A percentile compares a stretch with the other conserved stretches of the same genome.
phyloP scores from a whole-genome alignment of 1,284 basidiomycete genomes.

The Pseudozyma tsukubaensis region DNA sequence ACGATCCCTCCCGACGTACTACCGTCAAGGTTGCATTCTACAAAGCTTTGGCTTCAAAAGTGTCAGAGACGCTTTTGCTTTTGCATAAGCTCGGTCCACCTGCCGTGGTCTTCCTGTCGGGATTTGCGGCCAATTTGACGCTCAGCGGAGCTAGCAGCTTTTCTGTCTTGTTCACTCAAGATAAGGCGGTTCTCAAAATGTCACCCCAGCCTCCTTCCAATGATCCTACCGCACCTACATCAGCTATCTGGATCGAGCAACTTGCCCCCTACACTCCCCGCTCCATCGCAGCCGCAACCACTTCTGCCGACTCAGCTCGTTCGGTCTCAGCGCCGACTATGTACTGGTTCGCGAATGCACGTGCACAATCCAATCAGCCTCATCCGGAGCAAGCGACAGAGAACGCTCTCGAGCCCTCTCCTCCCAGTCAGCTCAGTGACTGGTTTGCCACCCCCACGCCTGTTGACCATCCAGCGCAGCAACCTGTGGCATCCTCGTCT shows the following conservation, averaged over 20 bases:
- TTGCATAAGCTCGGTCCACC: constrained; percentile 26
- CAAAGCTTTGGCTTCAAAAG: constrained; percentile 16
- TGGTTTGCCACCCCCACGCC: constrained; percentile 48
- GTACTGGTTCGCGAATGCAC: not conserved
- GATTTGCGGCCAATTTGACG: constrained; percentile 26
- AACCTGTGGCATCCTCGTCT: not conserved
- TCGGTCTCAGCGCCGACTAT: not conserved
- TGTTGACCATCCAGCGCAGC: not conserved
- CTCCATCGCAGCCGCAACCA: not conserved
- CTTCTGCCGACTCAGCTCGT: not conserved
- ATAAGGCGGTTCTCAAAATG: constrained; percentile 36
- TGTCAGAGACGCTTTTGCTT: constrained; percentile 27
- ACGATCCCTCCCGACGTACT: constrained; percentile 6
- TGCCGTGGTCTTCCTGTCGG: constrained; percentile 31
- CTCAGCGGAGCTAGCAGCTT: not conserved
- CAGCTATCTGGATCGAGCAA: constrained; percentile 39
- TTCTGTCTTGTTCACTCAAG: constrained; percentile 5
- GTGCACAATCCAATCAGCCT: not conserved
- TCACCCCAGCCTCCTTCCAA: constrained; percentile 23
- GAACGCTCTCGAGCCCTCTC: constrained; percentile 6
- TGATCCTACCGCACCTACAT: constrained; percentile 25
- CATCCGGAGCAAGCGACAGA: not conserved
- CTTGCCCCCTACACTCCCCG: constrained; percentile 14
- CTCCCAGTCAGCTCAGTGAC: constrained; percentile 26
- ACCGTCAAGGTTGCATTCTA: constrained; percentile 12